Percentiles rank a stretch among this genome's conserved stretches.
These are phyloP conservation scores for Ehretia macrophylla DNA, from an alignment of 257 asterid genomes.

Conservation along the genomic window DNA sequence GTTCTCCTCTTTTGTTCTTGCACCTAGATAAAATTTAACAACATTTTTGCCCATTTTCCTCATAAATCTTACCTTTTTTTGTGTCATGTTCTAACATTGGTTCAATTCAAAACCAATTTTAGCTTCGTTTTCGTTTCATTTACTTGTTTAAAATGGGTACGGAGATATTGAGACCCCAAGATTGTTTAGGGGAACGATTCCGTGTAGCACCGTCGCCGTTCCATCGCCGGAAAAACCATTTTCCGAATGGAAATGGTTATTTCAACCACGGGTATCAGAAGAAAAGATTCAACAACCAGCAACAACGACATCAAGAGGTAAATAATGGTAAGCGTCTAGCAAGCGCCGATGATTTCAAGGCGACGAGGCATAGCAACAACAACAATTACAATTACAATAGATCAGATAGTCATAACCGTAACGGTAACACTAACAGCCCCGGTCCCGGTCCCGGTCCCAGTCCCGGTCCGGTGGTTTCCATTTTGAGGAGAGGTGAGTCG, in stretches of 20 bases:
- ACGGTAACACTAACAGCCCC: not conserved
- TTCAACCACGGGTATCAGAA: constrained; percentile 11
- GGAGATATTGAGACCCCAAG: constrained; percentile 42
- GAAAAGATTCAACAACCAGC: not conserved
- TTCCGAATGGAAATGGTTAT: constrained; percentile 9
- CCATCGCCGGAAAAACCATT: constrained; percentile 22
- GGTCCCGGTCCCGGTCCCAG: no score
- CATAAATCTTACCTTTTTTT: not conserved
- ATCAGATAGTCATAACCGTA: not conserved
- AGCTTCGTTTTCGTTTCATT: not conserved
- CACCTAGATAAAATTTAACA: no score
- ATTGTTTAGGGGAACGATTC: constrained; percentile 27
- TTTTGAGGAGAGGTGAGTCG: constrained; percentile 41
- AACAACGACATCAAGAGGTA: not conserved
- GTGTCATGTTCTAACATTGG: not conserved
- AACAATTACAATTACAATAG: not conserved
- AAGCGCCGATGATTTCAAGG: not conserved
- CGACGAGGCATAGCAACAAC: not conserved
- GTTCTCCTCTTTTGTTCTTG: no score
- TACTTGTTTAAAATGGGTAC: constrained; percentile 30
- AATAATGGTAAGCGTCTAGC: not conserved
- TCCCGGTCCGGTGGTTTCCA: constrained; percentile 11
- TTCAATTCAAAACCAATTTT: not conserved
- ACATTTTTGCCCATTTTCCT: no score
- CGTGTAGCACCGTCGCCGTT: constrained; percentile 10